Base-by-base conservation (phyloP, 2,329 filamentous ascomycete genomes). In the Venturia nashicola region DNA sequence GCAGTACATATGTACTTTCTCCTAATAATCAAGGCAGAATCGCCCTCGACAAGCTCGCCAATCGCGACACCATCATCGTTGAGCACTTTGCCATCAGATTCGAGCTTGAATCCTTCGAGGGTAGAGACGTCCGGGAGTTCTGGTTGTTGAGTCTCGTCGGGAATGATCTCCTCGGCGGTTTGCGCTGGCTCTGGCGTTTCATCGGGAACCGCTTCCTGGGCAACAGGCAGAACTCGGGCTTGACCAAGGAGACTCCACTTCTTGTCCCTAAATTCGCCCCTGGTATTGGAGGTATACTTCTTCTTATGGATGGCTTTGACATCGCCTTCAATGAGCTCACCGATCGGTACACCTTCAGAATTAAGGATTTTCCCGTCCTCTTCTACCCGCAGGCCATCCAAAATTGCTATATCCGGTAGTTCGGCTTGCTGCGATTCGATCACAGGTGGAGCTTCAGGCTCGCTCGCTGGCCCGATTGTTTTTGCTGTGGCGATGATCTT, bases 391-490 rank as follows among this genome's bases (percentile, higher is more conserved):
- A 79, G 75, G 68, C 80, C 78, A 69, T 82, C 74, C 76, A 63
- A 69, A 68, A 67, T 77, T 72, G 60, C 84, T 81, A 59, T 84
- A 62, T 78, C 78, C 20, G 20, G 43, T 14, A 32, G 12, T 40
- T 55, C 51, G 34, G 36, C 44, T 18, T n/a, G 74, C 71, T n/a
- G 57, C 40, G 67, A 54, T 59, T 72, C 73, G 43, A 68, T 69
- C 44, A 73, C 72, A 18, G 70, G 59, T 34, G 63, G 54, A n/a
- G 64, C 23, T 34, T 61, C 65, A 8, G 64, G 64, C 39, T 46
- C 62, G 80, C 96, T 81, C 81, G 87, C 73, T 84, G 96, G 81
- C 79, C 96, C 81, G 43, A 90, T 79, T 65, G 84, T 87, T 61
- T 86, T 86, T 46, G 88, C 86, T 73, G 87, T 88, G 72, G 82